A percentile compares a stretch with the other conserved stretches of the same genome.
phyloP scores from a whole-genome alignment of 1,284 basidiomycete genomes.

The Volvariella volvacea region DNA sequence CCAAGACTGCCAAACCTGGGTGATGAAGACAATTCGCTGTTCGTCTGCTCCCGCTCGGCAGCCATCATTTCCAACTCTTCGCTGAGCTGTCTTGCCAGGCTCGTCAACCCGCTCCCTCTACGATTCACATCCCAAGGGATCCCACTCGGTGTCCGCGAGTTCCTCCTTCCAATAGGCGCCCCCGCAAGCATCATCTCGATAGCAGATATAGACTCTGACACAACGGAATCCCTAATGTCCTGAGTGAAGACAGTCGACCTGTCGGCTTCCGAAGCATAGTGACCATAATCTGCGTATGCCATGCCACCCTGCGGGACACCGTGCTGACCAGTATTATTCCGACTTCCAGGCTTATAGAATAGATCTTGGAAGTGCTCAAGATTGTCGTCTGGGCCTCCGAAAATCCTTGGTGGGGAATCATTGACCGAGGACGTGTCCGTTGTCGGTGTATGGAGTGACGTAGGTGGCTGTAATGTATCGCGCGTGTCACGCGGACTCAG shows the following conservation, averaged over 20 bases:
- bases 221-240: conserved; percentile 7
- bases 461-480: not conserved
- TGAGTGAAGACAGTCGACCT: conserved; percentile 12
- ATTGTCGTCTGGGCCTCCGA: conserved; percentile 45
- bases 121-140: conserved; percentile 6
- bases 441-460: conserved; percentile 8
- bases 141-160: not conserved
- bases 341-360: conserved; percentile 46
- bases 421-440: conserved; percentile 10
- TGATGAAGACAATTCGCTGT: conserved; percentile 18
- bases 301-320: conserved; percentile 14
- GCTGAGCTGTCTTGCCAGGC: conserved; percentile 55
- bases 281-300: conserved; percentile 14
- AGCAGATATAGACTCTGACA: not conserved
- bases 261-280: no score
- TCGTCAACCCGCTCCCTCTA: conserved; percentile 50
- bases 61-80: conserved; percentile 43
- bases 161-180: not conserved
- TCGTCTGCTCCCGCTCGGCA: conserved; percentile 17
- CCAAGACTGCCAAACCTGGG: conserved; percentile 12
- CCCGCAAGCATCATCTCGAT: not conserved
- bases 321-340: conserved; percentile 9
- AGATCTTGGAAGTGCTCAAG: conserved; percentile 64
- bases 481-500: no score
- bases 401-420: conserved; percentile 15